These are phyloP conservation scores for Eimeria necatrix DNA, from an alignment of 169 alveolate genomes.

Conservation along the genomic window DNA sequence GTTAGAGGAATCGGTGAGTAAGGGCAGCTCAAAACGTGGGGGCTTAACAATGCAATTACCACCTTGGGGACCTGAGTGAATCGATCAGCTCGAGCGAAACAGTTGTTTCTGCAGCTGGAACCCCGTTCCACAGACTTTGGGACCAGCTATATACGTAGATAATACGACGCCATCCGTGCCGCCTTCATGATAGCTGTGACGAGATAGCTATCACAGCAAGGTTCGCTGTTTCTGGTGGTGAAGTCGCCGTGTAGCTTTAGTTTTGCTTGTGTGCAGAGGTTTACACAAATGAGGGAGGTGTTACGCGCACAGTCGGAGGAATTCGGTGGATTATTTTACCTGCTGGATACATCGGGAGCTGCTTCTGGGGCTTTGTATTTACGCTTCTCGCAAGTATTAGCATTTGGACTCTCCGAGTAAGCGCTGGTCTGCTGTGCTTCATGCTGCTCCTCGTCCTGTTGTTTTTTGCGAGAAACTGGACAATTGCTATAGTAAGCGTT, in stretches of 20 bases:
- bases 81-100: too few relatives aligned
- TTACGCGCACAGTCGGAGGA: slow-evolving; percentile 87
- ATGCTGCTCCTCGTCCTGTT: slow-evolving; percentile 83
- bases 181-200: too few relatives aligned
- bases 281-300: slow-evolving; percentile 86
- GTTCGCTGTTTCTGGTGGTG: too few relatives aligned
- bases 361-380: slow-evolving; percentile 86
- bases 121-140: too few relatives aligned
- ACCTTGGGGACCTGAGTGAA: too few relatives aligned
- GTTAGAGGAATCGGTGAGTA: slow-evolving; percentile 86
- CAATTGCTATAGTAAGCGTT: slow-evolving; percentile 83
- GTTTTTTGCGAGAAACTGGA: slow-evolving; percentile 83
- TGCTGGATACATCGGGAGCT: slow-evolving; percentile 88
- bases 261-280: slow-evolving; percentile 83
- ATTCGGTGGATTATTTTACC: slow-evolving; percentile 83
- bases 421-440: slow-evolving; percentile 84
- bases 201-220: too few relatives aligned
- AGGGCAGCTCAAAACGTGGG: too few relatives aligned
- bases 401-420: slow-evolving; percentile 84
- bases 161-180: too few relatives aligned
- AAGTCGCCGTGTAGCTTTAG: too few relatives aligned
- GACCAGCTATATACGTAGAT: too few relatives aligned
- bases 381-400: slow-evolving; percentile 84
- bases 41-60: too few relatives aligned
- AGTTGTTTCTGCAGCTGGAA: too few relatives aligned